Percentiles rank a stretch among this genome's conserved stretches.
Evolutionary conservation across 192 early-diverging fungal genomes (phyloP).

Genomic region (Allomyces macrogynus): DNA sequence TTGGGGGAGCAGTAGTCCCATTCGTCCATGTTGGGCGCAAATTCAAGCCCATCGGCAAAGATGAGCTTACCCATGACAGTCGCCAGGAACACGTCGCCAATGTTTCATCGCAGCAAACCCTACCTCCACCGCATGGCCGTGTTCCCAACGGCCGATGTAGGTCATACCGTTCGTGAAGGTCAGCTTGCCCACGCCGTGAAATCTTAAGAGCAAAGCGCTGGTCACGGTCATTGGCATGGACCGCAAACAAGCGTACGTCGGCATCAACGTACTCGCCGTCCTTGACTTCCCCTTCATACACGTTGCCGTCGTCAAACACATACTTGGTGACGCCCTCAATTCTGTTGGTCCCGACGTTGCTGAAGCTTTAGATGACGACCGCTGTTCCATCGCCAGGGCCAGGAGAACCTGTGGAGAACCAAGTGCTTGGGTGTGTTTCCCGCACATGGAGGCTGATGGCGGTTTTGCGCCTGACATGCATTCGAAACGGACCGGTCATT

Average conservation of each 20-base stretch:
- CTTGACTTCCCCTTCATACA: not conserved
- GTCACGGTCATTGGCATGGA: no score
- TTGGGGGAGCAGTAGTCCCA: not conserved
- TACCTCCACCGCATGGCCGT: not conserved
- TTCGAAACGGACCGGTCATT: no score
- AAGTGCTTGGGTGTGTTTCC: no score
- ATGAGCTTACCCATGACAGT: not conserved
- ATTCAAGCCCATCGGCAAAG: not conserved
- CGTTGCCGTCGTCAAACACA: not conserved
- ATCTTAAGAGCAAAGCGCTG: no score
- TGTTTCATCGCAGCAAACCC: no score
- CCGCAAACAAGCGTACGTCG: no score
- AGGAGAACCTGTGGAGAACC: no score
- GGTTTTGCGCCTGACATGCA: no score
- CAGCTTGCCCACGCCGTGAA: not conserved
- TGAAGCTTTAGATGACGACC: no score
- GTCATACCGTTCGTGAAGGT: not conserved
- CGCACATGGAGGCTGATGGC: no score
- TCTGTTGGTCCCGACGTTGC: not conserved
- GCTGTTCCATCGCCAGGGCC: no score
- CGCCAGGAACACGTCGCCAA: no score
- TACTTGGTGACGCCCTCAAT: not conserved
- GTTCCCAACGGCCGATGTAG: not conserved
- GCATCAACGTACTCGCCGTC: not conserved
- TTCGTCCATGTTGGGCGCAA: not conserved